Percentiles rank a stretch among this genome's conserved stretches.
Conservation (phyloP, 805 yeast species). For the Dipodascopsis uninucleata region DNA sequence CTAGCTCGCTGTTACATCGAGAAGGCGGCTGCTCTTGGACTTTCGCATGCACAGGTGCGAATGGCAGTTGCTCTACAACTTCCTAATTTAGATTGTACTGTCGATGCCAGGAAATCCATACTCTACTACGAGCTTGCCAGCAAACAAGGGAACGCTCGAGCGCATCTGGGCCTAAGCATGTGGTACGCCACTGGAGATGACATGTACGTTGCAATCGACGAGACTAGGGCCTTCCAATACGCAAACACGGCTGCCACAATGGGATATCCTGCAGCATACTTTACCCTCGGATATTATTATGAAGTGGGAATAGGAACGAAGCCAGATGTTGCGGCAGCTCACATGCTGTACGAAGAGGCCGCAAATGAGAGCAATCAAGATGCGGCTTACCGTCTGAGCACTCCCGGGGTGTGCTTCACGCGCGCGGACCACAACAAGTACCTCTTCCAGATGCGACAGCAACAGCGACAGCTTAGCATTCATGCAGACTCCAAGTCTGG, state of each 20-base stretch:
- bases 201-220: slow-evolving; percentile 45
- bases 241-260: slow-evolving; percentile 60
- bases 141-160: slow-evolving; percentile 37
- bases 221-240: slow-evolving; percentile 64
- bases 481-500: slow-evolving; percentile 2
- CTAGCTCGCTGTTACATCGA: slow-evolving; percentile 28
- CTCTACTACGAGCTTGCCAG: slow-evolving; percentile 28
- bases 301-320: slow-evolving; percentile 63
- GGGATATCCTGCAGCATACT: slow-evolving; percentile 60
- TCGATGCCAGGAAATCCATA: slow-evolving; percentile 26
- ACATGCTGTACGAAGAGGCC: slow-evolving; percentile 50
- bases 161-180: slow-evolving; percentile 38
- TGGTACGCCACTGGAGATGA: slow-evolving; percentile 71
- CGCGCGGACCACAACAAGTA: neutral
- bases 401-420: neutral
- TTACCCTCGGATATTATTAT: slow-evolving; percentile 63
- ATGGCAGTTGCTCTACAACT: slow-evolving; percentile 27
- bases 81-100: slow-evolving; percentile 16
- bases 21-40: slow-evolving; percentile 39
- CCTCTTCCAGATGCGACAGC: neutral
- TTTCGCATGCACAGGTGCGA: slow-evolving; percentile 29
- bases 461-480: neutral
- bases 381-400: slow-evolving; percentile 33
- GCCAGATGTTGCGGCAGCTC: slow-evolving; percentile 44
- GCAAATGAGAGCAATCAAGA: slow-evolving; percentile 48